phyloP scores from a whole-genome alignment of 2,329 filamentous ascomycete species.

The Penicillium sp. region DNA sequence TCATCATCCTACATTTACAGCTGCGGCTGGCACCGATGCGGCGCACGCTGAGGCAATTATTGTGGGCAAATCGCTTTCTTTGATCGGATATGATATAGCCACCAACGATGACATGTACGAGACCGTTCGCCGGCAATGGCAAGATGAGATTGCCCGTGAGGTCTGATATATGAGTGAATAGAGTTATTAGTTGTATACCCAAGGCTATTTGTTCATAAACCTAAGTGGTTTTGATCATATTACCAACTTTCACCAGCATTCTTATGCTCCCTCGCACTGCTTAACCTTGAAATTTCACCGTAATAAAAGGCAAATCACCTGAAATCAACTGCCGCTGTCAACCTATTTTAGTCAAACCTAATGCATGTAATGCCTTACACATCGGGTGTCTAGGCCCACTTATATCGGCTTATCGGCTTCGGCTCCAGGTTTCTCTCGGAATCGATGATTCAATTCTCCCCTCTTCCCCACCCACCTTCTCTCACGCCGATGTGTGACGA shows the following conservation, averaged over 20 bases:
- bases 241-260: too few species aligned
- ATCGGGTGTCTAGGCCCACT: not conserved
- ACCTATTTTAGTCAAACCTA: not conserved
- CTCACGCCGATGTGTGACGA: constrained; percentile 12
- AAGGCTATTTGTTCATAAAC: too few species aligned
- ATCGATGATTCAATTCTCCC: constrained; percentile 2
- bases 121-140: constrained; percentile 26
- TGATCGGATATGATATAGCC: constrained; percentile 36
- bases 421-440: constrained; percentile 2
- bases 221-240: too few species aligned
- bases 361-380: not conserved
- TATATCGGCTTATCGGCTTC: not conserved
- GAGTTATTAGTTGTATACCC: not conserved
- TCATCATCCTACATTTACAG: constrained; percentile 47
- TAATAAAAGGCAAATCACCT: too few species aligned
- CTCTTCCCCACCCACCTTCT: not conserved
- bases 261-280: too few species aligned
- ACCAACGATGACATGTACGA: constrained; percentile 25
- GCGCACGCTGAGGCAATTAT: constrained; percentile 46
- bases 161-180: constrained; percentile 6
- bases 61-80: constrained; percentile 49
- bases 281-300: too few species aligned
- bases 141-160: constrained; percentile 18
- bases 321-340: not conserved
- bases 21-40: constrained; percentile 44